phyloP scores from a whole-genome alignment of 306 rosid species.

The Sechiopsis laciniata region DNA sequence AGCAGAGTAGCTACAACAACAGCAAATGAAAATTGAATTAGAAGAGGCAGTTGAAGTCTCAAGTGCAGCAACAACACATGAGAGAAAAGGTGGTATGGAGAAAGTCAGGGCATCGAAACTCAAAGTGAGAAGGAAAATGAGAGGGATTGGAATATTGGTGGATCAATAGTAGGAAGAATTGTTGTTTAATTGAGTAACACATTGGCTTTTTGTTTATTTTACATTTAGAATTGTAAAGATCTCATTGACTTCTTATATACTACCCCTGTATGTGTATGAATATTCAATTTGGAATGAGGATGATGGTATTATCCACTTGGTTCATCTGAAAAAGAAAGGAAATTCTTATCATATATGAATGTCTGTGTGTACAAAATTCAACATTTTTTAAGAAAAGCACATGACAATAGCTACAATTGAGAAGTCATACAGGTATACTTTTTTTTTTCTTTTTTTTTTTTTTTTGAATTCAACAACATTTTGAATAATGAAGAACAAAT shows the following conservation, averaged over 20 bases:
- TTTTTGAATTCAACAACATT: too few relatives aligned
- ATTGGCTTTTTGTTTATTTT: neutral
- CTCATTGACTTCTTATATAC: neutral
- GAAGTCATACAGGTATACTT: too few relatives aligned
- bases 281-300: constrained; percentile 6
- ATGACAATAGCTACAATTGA: too few relatives aligned
- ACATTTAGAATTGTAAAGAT: constrained; percentile 12
- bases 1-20: constrained; percentile 64
- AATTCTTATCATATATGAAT: too few relatives aligned
- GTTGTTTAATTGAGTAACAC: constrained; percentile 16
- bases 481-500: too few relatives aligned
- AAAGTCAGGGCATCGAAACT: constrained; percentile 72
- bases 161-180: constrained; percentile 36
- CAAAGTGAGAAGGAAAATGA: constrained; percentile 81
- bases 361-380: too few relatives aligned
- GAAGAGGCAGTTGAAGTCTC: constrained; percentile 58
- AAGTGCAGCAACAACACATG: constrained; percentile 53
- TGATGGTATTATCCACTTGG: constrained; percentile 9
- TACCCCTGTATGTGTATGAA: constrained; percentile 15
- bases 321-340: neutral
- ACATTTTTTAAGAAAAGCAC: too few relatives aligned
- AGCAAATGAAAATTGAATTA: constrained; percentile 45
- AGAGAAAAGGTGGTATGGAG: constrained; percentile 70
- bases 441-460: too few relatives aligned
- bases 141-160: constrained; percentile 77